Conservation (phyloP, 768 basidiomycete species). For the Panaeolus cyanescens region DNA sequence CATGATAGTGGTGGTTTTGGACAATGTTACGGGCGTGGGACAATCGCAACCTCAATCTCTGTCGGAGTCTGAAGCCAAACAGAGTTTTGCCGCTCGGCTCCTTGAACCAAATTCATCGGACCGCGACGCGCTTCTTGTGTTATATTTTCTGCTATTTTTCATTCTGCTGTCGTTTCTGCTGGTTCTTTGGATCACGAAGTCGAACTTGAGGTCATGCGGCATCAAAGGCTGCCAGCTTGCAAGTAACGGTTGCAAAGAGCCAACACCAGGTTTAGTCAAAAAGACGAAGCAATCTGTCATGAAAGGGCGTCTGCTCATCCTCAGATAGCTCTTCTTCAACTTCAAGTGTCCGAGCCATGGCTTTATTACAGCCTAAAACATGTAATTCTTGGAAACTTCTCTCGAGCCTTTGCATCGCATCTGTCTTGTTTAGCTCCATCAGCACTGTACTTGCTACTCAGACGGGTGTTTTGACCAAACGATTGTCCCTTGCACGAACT, state of each 20-base stretch:
- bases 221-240: not conserved
- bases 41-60: not conserved
- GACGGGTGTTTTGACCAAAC: not conserved
- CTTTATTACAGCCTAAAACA: too few species aligned
- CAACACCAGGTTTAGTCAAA: not conserved
- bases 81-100: too few species aligned
- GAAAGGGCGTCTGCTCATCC: not conserved
- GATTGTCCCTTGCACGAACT: conserved; percentile 20
- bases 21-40: not conserved
- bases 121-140: not conserved
- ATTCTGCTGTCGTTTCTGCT: not conserved
- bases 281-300: not conserved
- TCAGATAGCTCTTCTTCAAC: not conserved
- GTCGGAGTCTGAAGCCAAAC: not conserved
- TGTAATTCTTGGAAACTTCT: not conserved
- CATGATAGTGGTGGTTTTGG: not conserved
- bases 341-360: not conserved
- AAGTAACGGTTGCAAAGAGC: not conserved
- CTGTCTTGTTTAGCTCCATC: not conserved
- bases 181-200: not conserved
- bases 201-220: not conserved
- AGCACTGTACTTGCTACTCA: not conserved
- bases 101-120: not conserved
- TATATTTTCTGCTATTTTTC: not conserved
- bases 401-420: not conserved